phyloP scores from a whole-genome alignment of 768 basidiomycete species.

The Imleria badia region DNA sequence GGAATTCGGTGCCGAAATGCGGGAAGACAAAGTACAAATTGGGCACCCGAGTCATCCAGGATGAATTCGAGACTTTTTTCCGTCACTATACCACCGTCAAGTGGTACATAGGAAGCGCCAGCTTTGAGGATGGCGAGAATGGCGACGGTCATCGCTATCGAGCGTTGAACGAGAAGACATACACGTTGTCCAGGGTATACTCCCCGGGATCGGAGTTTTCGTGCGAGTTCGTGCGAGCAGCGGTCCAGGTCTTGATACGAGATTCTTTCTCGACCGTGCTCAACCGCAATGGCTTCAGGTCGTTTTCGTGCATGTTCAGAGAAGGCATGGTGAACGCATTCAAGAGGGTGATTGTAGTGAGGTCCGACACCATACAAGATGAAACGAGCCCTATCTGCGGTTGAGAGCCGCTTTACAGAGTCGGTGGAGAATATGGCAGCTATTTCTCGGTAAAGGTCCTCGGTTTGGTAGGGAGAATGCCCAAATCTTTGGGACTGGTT shows the following conservation, averaged over 20 bases:
- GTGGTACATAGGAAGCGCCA: not conserved
- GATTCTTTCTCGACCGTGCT: not conserved
- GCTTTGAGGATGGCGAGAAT: not conserved
- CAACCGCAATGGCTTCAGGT: not conserved
- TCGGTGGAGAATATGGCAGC: not conserved
- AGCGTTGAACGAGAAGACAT: not conserved
- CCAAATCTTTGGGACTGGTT: too few relatives aligned
- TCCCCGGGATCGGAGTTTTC: not conserved
- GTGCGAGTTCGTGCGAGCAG: not conserved
- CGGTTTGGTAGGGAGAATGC: too few relatives aligned
- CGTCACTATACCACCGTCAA: not conserved
- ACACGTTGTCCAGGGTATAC: not conserved
- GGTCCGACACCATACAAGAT: not conserved
- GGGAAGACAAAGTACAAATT: not conserved
- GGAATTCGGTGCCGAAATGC: not conserved
- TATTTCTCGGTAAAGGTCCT: not conserved
- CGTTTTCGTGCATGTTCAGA: not conserved
- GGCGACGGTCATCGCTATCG: not conserved
- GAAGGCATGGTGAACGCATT: not conserved
- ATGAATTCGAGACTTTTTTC: not conserved
- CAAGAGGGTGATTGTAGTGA: not conserved
- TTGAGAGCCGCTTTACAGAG: not conserved
- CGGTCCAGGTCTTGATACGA: not conserved
- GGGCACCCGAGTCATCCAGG: not conserved
- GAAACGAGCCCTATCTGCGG: not conserved